Percentiles rank a stretch among this genome's conserved stretches.
Evolutionary conservation across 345 rosid species (phyloP).

Genomic region (Bruguiera gymnorhiza): DNA sequence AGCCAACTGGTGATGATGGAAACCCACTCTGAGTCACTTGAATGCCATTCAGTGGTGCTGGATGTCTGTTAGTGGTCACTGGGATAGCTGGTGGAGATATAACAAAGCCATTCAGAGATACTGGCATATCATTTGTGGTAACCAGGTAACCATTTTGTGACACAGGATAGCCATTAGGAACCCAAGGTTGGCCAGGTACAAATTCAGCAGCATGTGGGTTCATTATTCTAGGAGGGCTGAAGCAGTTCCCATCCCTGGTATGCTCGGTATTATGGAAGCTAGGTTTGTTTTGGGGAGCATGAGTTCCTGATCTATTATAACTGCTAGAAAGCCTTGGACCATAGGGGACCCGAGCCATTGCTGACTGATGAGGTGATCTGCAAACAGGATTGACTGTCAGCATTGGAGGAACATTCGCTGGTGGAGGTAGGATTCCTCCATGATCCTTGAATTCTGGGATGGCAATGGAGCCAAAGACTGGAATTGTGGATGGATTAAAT

Average conservation of each 20-base stretch:
- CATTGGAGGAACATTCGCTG: slow-evolving; percentile 77
- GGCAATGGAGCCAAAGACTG: slow-evolving; percentile 71
- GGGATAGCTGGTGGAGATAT: slow-evolving; percentile 54
- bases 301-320: slow-evolving; percentile 73
- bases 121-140: slow-evolving; percentile 49
- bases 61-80: slow-evolving; percentile 43
- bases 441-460: slow-evolving; percentile 79
- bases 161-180: slow-evolving; percentile 67
- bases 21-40: slow-evolving; percentile 51
- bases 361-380: slow-evolving; percentile 90
- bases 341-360: slow-evolving; percentile 91
- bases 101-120: slow-evolving; percentile 53
- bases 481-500: slow-evolving; percentile 73
- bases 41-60: slow-evolving; percentile 18
- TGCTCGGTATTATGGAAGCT: slow-evolving; percentile 55
- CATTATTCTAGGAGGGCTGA: slow-evolving; percentile 73
- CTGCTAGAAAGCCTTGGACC: slow-evolving; percentile 95
- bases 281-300: slow-evolving; percentile 61
- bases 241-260: slow-evolving; percentile 51
- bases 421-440: slow-evolving; percentile 91
- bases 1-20: slow-evolving; percentile 28
- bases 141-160: slow-evolving; percentile 61
- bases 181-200: slow-evolving; percentile 88
- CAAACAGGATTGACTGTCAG: slow-evolving; percentile 65
- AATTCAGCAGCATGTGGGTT: slow-evolving; percentile 98